These are phyloP conservation scores for Haplosporangium gracile DNA, from an alignment of 192 early-diverging fungal species.

Conservation along the genomic window DNA sequence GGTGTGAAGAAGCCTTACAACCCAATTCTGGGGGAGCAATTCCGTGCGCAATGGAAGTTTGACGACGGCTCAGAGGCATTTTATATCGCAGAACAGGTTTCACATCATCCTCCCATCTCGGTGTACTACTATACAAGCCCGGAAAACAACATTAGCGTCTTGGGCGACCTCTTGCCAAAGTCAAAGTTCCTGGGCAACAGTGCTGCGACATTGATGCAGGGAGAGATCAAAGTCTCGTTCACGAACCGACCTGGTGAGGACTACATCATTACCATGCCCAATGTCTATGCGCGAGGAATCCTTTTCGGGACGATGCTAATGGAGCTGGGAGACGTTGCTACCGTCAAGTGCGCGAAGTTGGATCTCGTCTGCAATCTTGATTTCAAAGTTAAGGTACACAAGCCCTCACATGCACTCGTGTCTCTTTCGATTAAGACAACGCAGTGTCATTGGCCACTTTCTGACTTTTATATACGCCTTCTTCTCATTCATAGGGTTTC, in stretches of 20 bases:
- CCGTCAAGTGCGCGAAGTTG: constrained; percentile 77
- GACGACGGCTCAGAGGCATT: constrained; percentile 76
- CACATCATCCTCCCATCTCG: constrained; percentile 95
- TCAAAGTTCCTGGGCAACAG: constrained; percentile 92
- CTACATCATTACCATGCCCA: constrained; percentile 89
- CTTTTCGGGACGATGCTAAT: constrained; percentile 95
- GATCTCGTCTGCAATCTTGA: constrained; percentile 88
- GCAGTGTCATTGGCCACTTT: neutral
- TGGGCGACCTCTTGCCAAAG: constrained; percentile 88
- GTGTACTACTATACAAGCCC: constrained; percentile 88
- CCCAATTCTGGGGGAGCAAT: constrained; percentile 92
- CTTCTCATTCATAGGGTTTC: constrained; percentile 66
- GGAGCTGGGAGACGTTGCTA: constrained; percentile 89
- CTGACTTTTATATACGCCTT: neutral
- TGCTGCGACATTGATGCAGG: constrained; percentile 90
- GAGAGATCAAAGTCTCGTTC: constrained; percentile 74
- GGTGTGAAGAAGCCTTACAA: constrained; percentile 97
- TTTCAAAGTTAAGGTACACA: constrained; percentile 87
- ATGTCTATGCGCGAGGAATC: constrained; percentile 94
- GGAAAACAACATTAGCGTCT: constrained; percentile 81
- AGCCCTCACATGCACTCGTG: neutral
- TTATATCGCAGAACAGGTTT: constrained; percentile 92
- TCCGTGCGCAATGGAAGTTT: constrained; percentile 87
- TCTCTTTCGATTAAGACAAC: neutral
- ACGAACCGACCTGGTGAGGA: constrained; percentile 76